These are phyloP conservation scores for Candida buenavistaensis DNA, from an alignment of 1,139 yeast species.

Conservation along the genomic window DNA sequence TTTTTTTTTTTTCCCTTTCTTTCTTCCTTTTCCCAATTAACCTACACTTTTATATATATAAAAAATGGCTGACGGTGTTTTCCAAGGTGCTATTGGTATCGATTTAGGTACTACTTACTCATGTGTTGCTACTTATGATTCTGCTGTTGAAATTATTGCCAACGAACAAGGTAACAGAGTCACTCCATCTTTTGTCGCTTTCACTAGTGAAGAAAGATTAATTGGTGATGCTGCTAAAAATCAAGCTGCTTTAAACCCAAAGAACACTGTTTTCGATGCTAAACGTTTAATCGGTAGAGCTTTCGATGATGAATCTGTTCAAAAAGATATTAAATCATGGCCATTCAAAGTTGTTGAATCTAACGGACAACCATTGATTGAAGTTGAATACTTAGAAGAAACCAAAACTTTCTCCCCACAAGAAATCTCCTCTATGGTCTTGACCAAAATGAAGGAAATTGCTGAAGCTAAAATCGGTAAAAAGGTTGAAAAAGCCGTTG, in stretches of 20 bases:
- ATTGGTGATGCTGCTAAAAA: conserved; percentile 99
- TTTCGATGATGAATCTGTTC: conserved; percentile 86
- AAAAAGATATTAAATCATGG: conserved; percentile 95
- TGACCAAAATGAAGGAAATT: conserved; percentile 96
- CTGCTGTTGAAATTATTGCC: conserved; percentile 90
- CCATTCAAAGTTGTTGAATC: conserved; percentile 91
- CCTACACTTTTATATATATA: conserved; percentile 14
- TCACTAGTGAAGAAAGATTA: conserved; percentile 95
- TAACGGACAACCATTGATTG: conserved; percentile 85
- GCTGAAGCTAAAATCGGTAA: conserved; percentile 95
- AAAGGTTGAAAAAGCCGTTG: conserved; percentile 91
- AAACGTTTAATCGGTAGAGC: conserved; percentile 98
- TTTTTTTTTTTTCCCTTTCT: conserved; percentile 13
- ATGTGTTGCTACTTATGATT: conserved; percentile 95
- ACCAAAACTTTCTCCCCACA: conserved; percentile 94
- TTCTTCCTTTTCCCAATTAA: conserved; percentile 12
- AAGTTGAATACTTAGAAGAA: conserved; percentile 93
- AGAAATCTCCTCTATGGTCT: conserved; percentile 95
- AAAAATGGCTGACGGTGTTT: conserved; percentile 96
- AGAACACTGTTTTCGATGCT: conserved; percentile 95
- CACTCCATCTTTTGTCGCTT: conserved; percentile 97
- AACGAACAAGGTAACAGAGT: conserved; percentile 99
- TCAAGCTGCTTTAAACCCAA: conserved; percentile 97
- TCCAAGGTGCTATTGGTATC: conserved; percentile 99
- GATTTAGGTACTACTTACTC: conserved; percentile 99